Percentiles rank a stretch among this genome's conserved stretches.
Conservation (phyloP, 495 filamentous ascomycete species). For the Astrothelium subdiscretum region DNA sequence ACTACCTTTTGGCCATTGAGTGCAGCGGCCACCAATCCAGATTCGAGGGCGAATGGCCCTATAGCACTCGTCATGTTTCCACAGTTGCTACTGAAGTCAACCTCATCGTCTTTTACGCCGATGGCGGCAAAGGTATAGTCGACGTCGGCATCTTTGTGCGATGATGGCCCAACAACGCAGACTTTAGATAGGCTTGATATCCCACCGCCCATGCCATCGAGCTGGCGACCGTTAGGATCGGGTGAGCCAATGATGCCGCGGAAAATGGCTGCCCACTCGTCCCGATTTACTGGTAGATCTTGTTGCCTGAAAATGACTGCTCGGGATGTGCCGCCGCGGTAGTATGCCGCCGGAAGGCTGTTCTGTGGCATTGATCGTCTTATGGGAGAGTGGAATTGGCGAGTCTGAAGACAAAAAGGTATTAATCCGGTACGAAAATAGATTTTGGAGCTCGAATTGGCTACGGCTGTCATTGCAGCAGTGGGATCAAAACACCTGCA, state of each 20-base stretch:
- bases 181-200: conserved; percentile 60
- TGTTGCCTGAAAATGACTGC: conserved; percentile 49
- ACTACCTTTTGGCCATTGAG: conserved; percentile 26
- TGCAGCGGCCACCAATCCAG: conserved; percentile 32
- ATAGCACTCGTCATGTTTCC: conserved; percentile 62
- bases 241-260: conserved; percentile 53
- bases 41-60: conserved; percentile 53
- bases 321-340: conserved; percentile 61
- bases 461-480: background rate
- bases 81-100: conserved; percentile 61
- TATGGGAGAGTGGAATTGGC: background rate
- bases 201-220: conserved; percentile 62
- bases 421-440: background rate
- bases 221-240: conserved; percentile 56
- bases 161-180: conserved; percentile 45
- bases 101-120: conserved; percentile 43
- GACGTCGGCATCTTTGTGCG: conserved; percentile 44
- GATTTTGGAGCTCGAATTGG: background rate
- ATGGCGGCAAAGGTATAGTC: conserved; percentile 66
- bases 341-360: conserved; percentile 44
- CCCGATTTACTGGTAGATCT: conserved; percentile 37
- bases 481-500: background rate
- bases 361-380: background rate
- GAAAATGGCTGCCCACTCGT: conserved; percentile 48
- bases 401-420: background rate